phyloP scores from a whole-genome alignment of 345 rosid species.

The Gossypium stocksii region DNA sequence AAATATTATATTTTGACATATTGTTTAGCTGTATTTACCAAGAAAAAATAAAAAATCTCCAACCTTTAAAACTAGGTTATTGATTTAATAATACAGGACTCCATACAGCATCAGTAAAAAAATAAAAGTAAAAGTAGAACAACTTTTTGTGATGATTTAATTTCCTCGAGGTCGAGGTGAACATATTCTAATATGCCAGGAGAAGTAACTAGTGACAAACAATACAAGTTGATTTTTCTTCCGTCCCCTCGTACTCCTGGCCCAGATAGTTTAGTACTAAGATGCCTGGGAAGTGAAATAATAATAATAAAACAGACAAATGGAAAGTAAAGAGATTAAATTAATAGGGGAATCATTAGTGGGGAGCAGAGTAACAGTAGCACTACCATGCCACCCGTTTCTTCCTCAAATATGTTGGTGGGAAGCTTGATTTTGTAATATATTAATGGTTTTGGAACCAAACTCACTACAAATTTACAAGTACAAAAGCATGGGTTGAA shows the following conservation, averaged over 20 bases:
- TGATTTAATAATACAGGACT: not conserved
- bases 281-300: too few relatives aligned
- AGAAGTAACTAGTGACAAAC: too few relatives aligned
- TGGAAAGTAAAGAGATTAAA: not conserved
- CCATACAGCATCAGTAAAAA: not conserved
- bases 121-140: not conserved
- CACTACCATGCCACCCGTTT: not conserved
- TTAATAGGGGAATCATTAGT: conserved; percentile 3
- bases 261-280: too few relatives aligned
- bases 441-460: conserved; percentile 5
- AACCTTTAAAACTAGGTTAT: not conserved
- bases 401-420: not conserved
- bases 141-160: not conserved
- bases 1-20: not conserved
- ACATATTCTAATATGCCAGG: too few relatives aligned
- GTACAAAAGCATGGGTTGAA: not conserved
- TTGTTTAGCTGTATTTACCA: not conserved
- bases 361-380: conserved; percentile 16
- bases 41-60: not conserved
- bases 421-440: not conserved
- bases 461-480: not conserved
- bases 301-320: too few relatives aligned
- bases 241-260: too few relatives aligned
- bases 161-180: not conserved
- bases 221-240: too few relatives aligned